phyloP scores from a whole-genome alignment of 805 yeast genomes.

The Suhomyces sp. region DNA sequence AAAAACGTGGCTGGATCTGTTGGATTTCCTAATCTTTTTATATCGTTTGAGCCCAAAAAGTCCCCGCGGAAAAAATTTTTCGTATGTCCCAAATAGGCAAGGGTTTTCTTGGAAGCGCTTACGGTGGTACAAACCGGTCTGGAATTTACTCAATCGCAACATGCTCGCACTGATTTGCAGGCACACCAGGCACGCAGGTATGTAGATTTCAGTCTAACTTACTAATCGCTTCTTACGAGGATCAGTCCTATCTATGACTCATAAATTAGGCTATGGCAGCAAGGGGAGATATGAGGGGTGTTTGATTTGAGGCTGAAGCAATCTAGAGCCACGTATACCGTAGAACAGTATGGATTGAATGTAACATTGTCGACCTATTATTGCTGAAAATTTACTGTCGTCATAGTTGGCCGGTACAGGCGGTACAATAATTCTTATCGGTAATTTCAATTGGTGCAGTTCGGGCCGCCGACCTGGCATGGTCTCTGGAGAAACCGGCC shows the following conservation, averaged over 20 bases:
- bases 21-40: constrained; percentile 9
- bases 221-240: constrained; percentile 2
- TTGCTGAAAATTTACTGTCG: background rate
- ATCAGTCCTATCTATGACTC: constrained; percentile 1
- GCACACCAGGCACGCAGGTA: background rate
- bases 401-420: background rate
- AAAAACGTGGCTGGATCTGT: background rate
- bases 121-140: background rate
- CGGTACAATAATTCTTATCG: background rate
- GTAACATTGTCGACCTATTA: background rate
- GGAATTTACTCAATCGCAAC: background rate
- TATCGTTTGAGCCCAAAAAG: constrained; percentile 2
- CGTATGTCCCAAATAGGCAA: background rate
- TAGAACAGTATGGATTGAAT: background rate
- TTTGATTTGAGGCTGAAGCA: background rate
- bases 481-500: background rate
- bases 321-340: background rate
- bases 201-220: constrained; percentile 4
- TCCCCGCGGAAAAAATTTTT: constrained; percentile 7
- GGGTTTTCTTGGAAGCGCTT: background rate
- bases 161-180: background rate
- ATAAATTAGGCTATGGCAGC: background rate
- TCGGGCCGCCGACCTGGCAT: background rate
- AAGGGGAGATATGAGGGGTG: background rate
- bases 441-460: background rate